phyloP scores from a whole-genome alignment of 352 stramenopile species.

The Globisporangium perplexum region DNA sequence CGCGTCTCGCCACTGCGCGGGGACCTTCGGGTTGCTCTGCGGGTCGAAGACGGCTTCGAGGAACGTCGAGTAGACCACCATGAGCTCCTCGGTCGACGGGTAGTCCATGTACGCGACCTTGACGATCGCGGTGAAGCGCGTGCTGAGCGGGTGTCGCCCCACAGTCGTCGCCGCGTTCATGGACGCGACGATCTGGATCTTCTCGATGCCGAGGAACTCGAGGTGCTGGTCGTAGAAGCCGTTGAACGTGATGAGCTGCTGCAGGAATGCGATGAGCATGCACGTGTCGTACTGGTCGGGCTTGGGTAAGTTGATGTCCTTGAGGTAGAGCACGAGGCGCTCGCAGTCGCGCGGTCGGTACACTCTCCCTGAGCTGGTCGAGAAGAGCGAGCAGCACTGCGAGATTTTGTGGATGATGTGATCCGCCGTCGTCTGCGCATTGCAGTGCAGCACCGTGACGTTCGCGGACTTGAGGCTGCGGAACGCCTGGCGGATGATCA shows the following conservation, averaged over 20 bases:
- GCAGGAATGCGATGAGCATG: slow-evolving; percentile 95
- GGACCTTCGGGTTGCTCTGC: slow-evolving; percentile 24
- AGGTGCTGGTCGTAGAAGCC: slow-evolving; percentile 95
- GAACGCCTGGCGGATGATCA: slow-evolving; percentile 92
- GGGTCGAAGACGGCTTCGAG: slow-evolving; percentile 71
- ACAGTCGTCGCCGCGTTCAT: slow-evolving; percentile 94
- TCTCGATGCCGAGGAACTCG: slow-evolving; percentile 93
- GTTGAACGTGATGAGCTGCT: slow-evolving; percentile 93
- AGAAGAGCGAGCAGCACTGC: slow-evolving; percentile 92
- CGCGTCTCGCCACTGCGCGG: slow-evolving; percentile 42
- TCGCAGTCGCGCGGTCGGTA: slow-evolving; percentile 92
- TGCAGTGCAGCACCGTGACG: slow-evolving; percentile 91
- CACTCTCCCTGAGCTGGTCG: slow-evolving; percentile 85
- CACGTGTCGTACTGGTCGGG: slow-evolving; percentile 95
- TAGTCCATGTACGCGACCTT: slow-evolving; percentile 93
- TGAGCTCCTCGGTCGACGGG: slow-evolving; percentile 85
- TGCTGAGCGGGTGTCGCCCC: slow-evolving; percentile 88
- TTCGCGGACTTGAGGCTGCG: slow-evolving; percentile 65
- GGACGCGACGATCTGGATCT: slow-evolving; percentile 91
- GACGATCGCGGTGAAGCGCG: slow-evolving; percentile 92
- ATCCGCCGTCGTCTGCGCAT: slow-evolving; percentile 90
- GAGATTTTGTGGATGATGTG: slow-evolving; percentile 94
- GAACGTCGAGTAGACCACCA: slow-evolving; percentile 88
- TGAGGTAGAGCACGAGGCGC: slow-evolving; percentile 92
- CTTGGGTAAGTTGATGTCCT: slow-evolving; percentile 95